Evolutionary conservation across 257 asterid species (phyloP).

Genomic region (Fraxinus excelsior): DNA sequence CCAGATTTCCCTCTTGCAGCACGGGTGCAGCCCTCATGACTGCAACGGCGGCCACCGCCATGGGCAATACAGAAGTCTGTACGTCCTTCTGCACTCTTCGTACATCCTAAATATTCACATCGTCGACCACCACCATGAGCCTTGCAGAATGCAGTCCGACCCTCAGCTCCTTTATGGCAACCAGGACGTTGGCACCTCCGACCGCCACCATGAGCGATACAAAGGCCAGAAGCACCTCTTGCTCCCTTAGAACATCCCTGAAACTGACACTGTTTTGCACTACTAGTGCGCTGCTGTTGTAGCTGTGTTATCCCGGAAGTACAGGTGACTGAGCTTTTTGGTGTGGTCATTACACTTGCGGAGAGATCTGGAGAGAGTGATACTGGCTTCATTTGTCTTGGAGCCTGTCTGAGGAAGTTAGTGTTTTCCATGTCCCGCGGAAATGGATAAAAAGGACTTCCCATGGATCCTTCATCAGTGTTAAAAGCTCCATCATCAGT

Average conservation of each 20-base stretch:
- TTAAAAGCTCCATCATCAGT: slow-evolving; percentile 33
- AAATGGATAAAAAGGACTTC: slow-evolving; percentile 35
- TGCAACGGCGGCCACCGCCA: slow-evolving; percentile 94
- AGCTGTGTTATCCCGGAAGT: slow-evolving; percentile 84
- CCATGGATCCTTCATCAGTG: slow-evolving; percentile 47
- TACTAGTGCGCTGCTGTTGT: slow-evolving; percentile 60
- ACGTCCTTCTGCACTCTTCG: slow-evolving; percentile 94
- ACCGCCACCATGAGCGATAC: slow-evolving; percentile 96
- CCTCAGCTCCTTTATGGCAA: slow-evolving; percentile 94
- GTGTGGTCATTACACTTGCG: slow-evolving; percentile 53
- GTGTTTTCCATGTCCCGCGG: slow-evolving; percentile 37
- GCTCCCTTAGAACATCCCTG: slow-evolving; percentile 89
- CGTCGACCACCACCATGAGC: slow-evolving; percentile 98
- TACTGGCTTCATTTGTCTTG: slow-evolving; percentile 38
- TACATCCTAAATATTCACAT: slow-evolving; percentile 83
- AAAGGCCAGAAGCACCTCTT: slow-evolving; percentile 92
- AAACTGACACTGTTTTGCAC: slow-evolving; percentile 76
- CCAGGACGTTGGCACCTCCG: slow-evolving; percentile 85
- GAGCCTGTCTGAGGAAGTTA: slow-evolving; percentile 42
- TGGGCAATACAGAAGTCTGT: slow-evolving; percentile 91
- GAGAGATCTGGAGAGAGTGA: slow-evolving; percentile 54
- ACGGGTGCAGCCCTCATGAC: slow-evolving; percentile 64
- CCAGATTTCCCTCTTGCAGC: slow-evolving; percentile 96
- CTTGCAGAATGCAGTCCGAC: slow-evolving; percentile 95
- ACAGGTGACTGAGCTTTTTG: slow-evolving; percentile 95